phyloP scores from a whole-genome alignment of 148 eudicot species.

The Fallopia convolvulus region DNA sequence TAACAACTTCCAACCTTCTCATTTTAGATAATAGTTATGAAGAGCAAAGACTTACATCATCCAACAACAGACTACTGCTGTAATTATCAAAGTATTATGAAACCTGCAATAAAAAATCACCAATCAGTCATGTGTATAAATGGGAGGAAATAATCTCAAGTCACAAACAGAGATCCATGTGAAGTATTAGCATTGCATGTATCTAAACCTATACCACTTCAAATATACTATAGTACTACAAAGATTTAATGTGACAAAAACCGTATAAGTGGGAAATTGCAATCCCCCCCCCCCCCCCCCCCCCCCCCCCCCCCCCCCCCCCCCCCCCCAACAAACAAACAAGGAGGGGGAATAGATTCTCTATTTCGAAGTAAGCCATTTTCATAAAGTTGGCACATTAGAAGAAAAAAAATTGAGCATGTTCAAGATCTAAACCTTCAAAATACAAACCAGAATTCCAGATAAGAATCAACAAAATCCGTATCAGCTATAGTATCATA shows the following conservation, averaged over 20 bases:
- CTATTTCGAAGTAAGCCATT: too few species aligned
- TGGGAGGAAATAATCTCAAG: background rate
- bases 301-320: too few species aligned
- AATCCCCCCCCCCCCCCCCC: too few species aligned
- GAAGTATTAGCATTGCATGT: background rate
- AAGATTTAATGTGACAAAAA: background rate
- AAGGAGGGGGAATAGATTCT: too few species aligned
- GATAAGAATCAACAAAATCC: background rate
- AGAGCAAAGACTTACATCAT: slow-evolving; percentile 72
- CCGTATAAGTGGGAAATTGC: background rate
- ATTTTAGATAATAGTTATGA: background rate
- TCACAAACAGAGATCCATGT: background rate
- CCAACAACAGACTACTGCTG: slow-evolving; percentile 95
- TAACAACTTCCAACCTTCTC: background rate
- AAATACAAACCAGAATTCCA: background rate
- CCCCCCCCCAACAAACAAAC: too few species aligned
- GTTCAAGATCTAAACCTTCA: background rate
- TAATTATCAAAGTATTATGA: slow-evolving; percentile 71
- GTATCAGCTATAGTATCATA: background rate
- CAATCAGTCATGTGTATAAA: slow-evolving; percentile 3
- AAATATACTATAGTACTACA: background rate
- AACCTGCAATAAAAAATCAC: slow-evolving; percentile 48
- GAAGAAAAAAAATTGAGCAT: background rate
- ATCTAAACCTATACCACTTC: background rate
- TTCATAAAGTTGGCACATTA: background rate